Evolutionary conservation across 352 stramenopile genomes (phyloP), one percentile per base, ranked within the genome.

Genomic region (Globisporangium acanthophoron): DNA sequence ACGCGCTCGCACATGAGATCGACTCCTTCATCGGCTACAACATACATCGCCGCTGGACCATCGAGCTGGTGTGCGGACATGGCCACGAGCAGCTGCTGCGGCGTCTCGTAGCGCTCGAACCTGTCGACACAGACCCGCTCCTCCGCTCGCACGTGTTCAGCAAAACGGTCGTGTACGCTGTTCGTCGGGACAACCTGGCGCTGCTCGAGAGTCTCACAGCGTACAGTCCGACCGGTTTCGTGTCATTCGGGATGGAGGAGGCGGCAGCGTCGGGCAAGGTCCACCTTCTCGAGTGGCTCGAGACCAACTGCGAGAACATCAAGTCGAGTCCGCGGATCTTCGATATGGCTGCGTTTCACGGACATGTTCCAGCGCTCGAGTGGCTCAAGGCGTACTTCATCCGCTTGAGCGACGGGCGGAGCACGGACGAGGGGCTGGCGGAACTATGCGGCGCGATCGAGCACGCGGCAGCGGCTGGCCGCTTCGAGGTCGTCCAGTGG

Each of bases 141-240:
- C 44, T 43, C 31, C 53, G 27, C 40, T 52, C 44, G 40, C 27
- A 59, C 40, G 40, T 35, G 29, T 52, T 59, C 31, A 44, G 31
- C 40, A 33, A 59, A 13, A 27, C 53, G 53, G 24, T 52, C 11
- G 41, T 52, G 18, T 27, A 51, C 15, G 39, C 29, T 8, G 40
- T 58, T 13, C 18, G 40, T 3, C 24, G 40, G 20, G 53, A 58
- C 39, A 41, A 51, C 39, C 15, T 51, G 24, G 11, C 24, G 20
- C 33, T 56, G 35, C 50, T 56, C 33, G 24, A 27, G 49, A 54
- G 50, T 35, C 20, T 56, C 18, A 12, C 12, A 0, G 20, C 5
- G 3, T 56, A 56, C 12, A 47, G 51, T 21, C 51, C 33, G 7
- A 29, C n/a, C 3, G 51, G 51, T 18, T 56, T 31, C 3, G 51